Base-by-base conservation (phyloP, 495 filamentous ascomycete species). In the Penicillium simplicissimum region DNA sequence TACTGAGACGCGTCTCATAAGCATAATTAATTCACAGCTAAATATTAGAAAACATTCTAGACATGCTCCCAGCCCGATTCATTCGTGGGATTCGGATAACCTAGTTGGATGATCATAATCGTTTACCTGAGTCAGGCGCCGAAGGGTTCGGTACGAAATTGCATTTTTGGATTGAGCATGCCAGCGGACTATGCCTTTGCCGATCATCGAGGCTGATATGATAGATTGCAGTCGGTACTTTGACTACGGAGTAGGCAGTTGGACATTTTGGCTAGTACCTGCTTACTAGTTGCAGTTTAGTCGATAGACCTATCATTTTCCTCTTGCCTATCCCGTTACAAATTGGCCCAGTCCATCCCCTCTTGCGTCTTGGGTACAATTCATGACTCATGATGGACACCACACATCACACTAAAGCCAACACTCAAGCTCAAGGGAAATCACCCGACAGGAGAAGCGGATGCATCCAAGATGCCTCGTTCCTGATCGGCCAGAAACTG, bases 391-490 rank as follows among this genome's bases (percentile, higher is more conserved):
- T 21, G 42, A 23, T 11, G 42, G 19, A 9, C 3, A 45, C 17
- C 38, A 42, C 38, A 42, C 38, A 40, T 42, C 15, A 38, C 13
- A 6, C 40, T 19, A 42, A 19, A 17, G 40, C n/a, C 4, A 7
- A 45, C 42, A 13, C 42, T 23, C 11, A 45, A 13, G 42, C 52
- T 42, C 51, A 35, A 52, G 35, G 40, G 37, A 56, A 58, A 65
- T 67, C 62, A 57, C 19, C 58, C 62, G 52, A 59, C 59, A 59
- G 60, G 57, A 43, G 48, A 64, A 48, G 28, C 54, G 53, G 25
- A 54, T 56, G 38, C 25, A 64, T 65, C 57, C 60, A 54, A 42
- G 53, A 63, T 60, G n/a, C 47, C 52, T 63, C 47, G 61, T 52
- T 67, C 58, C 56, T 62, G 48, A 52, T 59, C 37, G 43, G 51